Evolutionary conservation across 2,329 filamentous ascomycete species (phyloP).

Genomic region (Rutstroemia sp.): DNA sequence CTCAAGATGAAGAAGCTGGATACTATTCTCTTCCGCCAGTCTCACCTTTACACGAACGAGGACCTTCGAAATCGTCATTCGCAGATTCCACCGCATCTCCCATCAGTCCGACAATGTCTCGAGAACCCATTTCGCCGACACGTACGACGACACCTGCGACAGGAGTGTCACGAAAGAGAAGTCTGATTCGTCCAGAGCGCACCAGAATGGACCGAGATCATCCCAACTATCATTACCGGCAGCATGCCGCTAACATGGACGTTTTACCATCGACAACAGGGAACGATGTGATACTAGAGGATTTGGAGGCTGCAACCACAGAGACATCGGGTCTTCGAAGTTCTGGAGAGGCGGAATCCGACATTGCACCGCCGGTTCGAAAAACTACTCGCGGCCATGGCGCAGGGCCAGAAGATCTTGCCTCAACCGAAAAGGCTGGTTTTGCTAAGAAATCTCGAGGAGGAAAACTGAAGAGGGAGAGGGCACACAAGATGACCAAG

Average conservation of each 20-base stretch:
- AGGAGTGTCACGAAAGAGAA: constrained; percentile 64
- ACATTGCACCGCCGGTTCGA: constrained; percentile 21
- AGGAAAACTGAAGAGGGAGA: constrained; percentile 32
- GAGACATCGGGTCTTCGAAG: constrained; percentile 27
- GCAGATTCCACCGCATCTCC: constrained; percentile 49
- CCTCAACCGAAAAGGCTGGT: constrained; percentile 19
- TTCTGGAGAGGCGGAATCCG: constrained; percentile 27
- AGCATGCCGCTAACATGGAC: constrained; percentile 90
- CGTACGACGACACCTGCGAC: constrained; percentile 25
- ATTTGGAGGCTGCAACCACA: constrained; percentile 48
- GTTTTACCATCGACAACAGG: constrained; percentile 87
- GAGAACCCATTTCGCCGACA: constrained; percentile 35
- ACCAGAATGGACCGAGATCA: constrained; percentile 79
- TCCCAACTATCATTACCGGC: constrained; percentile 91
- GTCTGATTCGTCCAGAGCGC: constrained; percentile 82
- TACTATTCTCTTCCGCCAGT: constrained; percentile 16
- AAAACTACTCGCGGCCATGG: constrained; percentile 17
- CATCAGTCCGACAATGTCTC: constrained; percentile 38
- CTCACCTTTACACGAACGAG: constrained; percentile 39
- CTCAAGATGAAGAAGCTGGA: constrained; percentile 64
- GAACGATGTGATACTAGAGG: constrained; percentile 80
- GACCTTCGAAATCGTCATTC: constrained; percentile 50
- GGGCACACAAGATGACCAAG: constrained; percentile 59
- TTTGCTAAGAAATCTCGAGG: constrained; percentile 24
- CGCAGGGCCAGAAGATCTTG: constrained; percentile 19